Base-by-base conservation (phyloP, 768 basidiomycete species). In the Xerocomellus amylosporus region DNA sequence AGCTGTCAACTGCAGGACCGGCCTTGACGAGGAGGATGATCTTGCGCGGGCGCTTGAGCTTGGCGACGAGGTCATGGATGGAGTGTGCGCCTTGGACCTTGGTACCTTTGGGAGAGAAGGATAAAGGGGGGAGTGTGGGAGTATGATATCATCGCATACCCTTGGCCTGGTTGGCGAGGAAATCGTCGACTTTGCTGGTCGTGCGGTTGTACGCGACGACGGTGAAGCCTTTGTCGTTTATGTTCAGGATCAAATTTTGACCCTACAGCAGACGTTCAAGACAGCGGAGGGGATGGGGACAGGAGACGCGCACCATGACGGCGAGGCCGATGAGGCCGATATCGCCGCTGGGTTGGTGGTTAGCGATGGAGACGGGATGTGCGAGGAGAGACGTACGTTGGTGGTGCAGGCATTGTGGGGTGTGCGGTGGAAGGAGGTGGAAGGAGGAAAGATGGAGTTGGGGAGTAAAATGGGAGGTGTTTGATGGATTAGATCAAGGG, bases 1-100 rank as follows among this genome's bases (percentile, higher is more conserved):
- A 98, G 69, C 85, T 83, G 76, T 99, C 97, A 55, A 99, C 97
- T 61, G 97, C 96, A 55, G 83, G 72, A 56, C 97, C 97, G 57
- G 97, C 97, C 81, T 98, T 98, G 75, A 99, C 97, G 68, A 99
- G 92, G 58, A 99, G 87, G 71, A 99, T 85, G 72, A 98, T 96
- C 77, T 97, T 94, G 75, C 97, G 87, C 51, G 97, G 97, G 55
- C 75, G 83, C 81, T 95, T 94, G 75, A 99, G 88, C 77, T 98
- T 96, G 31, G 88, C 68, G 68, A 83, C 80, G 61, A 99, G 86
- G 77, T 98, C 96, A 73, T 94, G 72, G 64, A 98, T 79, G 50
- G 93, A 92, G 78, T 93, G 90, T 51, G 96, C 96, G 61, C 97
- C 97, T 71, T 92, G 86, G 64, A 99, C 78, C 39, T 95, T 95